These are phyloP conservation scores for Agastache rugosa DNA, from an alignment of 257 asterid species.

Conservation along the genomic window DNA sequence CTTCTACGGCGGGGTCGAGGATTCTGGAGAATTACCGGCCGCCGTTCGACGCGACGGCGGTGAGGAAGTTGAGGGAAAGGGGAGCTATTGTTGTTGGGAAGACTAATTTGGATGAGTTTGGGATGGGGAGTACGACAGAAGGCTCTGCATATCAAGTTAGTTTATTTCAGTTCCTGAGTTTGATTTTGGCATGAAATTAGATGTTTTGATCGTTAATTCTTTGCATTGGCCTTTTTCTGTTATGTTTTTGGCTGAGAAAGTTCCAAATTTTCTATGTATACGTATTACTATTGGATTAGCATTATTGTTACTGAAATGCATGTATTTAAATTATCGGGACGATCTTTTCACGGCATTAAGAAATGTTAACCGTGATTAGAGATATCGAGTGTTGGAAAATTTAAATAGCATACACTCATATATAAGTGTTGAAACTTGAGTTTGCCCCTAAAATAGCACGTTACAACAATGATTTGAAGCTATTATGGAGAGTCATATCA, in stretches of 20 bases:
- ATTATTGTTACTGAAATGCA: conserved; percentile 1
- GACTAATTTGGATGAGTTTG: conserved; percentile 98
- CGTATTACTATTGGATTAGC: conserved; percentile 1
- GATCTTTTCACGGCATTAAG: background rate
- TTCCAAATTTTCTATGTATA: background rate
- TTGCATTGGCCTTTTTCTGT: background rate
- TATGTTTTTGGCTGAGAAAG: background rate
- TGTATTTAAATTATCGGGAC: background rate
- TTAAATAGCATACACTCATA: background rate
- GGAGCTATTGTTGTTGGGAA: conserved; percentile 92
- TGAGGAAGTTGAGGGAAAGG: conserved; percentile 72
- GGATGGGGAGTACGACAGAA: conserved; percentile 98
- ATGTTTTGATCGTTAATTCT: background rate
- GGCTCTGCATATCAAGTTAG: conserved; percentile 84
- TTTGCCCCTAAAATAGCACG: background rate
- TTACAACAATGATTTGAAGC: background rate
- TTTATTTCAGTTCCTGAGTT: background rate
- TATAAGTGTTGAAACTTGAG: background rate
- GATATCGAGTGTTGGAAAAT: background rate
- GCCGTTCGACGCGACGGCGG: conserved; percentile 90
- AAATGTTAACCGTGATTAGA: background rate
- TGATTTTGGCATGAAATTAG: conserved; percentile 20
- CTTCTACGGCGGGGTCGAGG: conserved; percentile 92
- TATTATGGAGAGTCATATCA: background rate
- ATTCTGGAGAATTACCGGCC: conserved; percentile 80